Conservation (phyloP, 192 early-diverging fungal species). For the Entomortierella beljakovae region DNA sequence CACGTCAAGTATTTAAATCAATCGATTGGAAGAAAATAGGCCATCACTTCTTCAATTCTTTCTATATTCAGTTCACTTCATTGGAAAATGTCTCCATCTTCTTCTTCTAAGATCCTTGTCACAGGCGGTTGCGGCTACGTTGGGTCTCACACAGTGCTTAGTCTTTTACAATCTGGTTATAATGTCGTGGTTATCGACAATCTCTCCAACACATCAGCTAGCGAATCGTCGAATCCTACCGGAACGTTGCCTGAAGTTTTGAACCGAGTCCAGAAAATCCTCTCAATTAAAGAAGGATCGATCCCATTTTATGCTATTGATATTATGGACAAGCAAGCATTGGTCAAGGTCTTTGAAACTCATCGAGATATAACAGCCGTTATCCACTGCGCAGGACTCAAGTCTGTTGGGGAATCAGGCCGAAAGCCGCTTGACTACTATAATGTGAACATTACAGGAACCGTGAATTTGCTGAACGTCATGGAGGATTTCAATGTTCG, state of each 20-base stretch:
- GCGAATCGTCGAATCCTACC: neutral
- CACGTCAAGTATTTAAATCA: no score
- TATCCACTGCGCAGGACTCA: slow-evolving; percentile 92
- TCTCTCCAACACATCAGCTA: slow-evolving; percentile 76
- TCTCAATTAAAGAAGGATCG: slow-evolving; percentile 17
- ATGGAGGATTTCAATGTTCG: slow-evolving; percentile 87
- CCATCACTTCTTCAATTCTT: neutral
- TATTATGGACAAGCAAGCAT: slow-evolving; percentile 73
- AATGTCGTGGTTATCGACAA: slow-evolving; percentile 95
- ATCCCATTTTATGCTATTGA: slow-evolving; percentile 84
- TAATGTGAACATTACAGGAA: slow-evolving; percentile 93
- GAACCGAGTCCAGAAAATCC: slow-evolving; percentile 23
- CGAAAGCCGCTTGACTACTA: slow-evolving; percentile 89
- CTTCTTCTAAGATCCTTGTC: slow-evolving; percentile 59
- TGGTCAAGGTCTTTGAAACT: slow-evolving; percentile 76
- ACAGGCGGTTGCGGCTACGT: slow-evolving; percentile 91
- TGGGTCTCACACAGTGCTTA: slow-evolving; percentile 93
- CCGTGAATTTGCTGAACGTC: slow-evolving; percentile 83
- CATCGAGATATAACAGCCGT: slow-evolving; percentile 75
- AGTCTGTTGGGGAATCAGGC: slow-evolving; percentile 87
- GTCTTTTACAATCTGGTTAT: slow-evolving; percentile 78
- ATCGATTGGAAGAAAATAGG: no score
- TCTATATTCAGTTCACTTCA: neutral
- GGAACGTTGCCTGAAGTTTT: slow-evolving; percentile 29
- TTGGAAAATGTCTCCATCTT: neutral